A percentile compares a stretch with the other conserved stretches of the same genome.
Conservation (phyloP, 768 basidiomycete genomes). For the Leccinum pellstonianum region DNA sequence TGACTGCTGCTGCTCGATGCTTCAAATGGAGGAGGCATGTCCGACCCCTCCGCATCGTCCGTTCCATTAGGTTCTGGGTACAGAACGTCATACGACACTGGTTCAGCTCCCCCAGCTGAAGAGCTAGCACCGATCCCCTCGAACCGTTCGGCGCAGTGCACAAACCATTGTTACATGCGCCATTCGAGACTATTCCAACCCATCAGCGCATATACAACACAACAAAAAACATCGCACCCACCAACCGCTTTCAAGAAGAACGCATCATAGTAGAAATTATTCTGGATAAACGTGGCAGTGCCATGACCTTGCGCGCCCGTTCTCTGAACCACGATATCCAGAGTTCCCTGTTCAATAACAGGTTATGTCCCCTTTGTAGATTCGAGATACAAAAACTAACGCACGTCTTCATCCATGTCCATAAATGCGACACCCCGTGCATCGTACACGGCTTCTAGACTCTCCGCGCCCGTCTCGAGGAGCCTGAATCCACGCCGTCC, state of each 20-base stretch:
- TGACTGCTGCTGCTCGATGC: slow-evolving; percentile 35
- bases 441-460: slow-evolving; percentile 68
- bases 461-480: slow-evolving; percentile 56
- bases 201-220: slow-evolving; percentile 3
- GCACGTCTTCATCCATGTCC: slow-evolving; percentile 94
- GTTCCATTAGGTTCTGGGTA: slow-evolving; percentile 44
- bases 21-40: slow-evolving; percentile 57
- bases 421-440: slow-evolving; percentile 77
- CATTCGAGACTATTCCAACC: slow-evolving; percentile 64
- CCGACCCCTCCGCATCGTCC: slow-evolving; percentile 24
- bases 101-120: slow-evolving; percentile 33
- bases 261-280: slow-evolving; percentile 97
- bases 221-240: slow-evolving; percentile 34
- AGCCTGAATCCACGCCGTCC: slow-evolving; percentile 65
- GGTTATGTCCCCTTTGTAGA: too few relatives aligned
- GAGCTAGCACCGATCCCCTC: slow-evolving; percentile 21
- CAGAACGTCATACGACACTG: slow-evolving; percentile 62
- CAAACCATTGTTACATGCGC: slow-evolving; percentile 83
- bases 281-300: slow-evolving; percentile 80
- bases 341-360: slow-evolving; percentile 58
- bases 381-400: slow-evolving; percentile 29
- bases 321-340: slow-evolving; percentile 92
- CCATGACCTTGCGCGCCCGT: slow-evolving; percentile 65
- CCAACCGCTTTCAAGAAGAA: slow-evolving; percentile 98
- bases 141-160: slow-evolving; percentile 65